These are phyloP conservation scores for Aspergillus sp. DNA, from an alignment of 2,329 filamentous ascomycete genomes.

Conservation along the genomic window DNA sequence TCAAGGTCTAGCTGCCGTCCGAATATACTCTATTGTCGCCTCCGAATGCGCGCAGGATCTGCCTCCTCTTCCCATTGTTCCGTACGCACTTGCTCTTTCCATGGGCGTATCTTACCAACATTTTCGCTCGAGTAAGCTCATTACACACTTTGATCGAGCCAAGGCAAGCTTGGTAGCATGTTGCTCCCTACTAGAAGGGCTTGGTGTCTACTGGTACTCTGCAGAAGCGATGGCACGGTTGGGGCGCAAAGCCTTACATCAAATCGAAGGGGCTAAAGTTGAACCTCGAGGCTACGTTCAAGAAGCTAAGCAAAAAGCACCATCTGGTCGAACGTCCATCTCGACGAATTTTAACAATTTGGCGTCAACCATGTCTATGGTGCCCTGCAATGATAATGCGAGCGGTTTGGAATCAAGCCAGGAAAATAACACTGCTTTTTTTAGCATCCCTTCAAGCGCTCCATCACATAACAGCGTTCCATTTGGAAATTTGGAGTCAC, in stretches of 20 bases:
- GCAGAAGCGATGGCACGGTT: slow-evolving; percentile 39
- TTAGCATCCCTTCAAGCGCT: background rate
- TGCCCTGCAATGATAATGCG: background rate
- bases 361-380: background rate
- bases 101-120: slow-evolving; percentile 55
- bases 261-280: slow-evolving; percentile 17
- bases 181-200: slow-evolving; percentile 29
- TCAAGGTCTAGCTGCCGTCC: slow-evolving; percentile 52
- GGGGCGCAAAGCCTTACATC: slow-evolving; percentile 32
- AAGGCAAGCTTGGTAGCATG: slow-evolving; percentile 31
- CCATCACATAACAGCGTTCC: background rate
- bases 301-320: slow-evolving; percentile 2
- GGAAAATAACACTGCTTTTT: background rate
- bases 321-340: background rate
- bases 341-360: background rate
- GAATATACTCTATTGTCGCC: slow-evolving; percentile 50
- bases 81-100: slow-evolving; percentile 52
- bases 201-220: slow-evolving; percentile 34
- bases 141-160: slow-evolving; percentile 31
- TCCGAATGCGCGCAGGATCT: slow-evolving; percentile 42
- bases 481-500: slow-evolving; percentile 30
- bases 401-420: background rate
- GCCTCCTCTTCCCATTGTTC: slow-evolving; percentile 50
- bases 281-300: slow-evolving; percentile 9
- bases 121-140: slow-evolving; percentile 48